Base-by-base conservation (phyloP, 345 rosid genomes). In the Eucalyptus cladocalyx region DNA sequence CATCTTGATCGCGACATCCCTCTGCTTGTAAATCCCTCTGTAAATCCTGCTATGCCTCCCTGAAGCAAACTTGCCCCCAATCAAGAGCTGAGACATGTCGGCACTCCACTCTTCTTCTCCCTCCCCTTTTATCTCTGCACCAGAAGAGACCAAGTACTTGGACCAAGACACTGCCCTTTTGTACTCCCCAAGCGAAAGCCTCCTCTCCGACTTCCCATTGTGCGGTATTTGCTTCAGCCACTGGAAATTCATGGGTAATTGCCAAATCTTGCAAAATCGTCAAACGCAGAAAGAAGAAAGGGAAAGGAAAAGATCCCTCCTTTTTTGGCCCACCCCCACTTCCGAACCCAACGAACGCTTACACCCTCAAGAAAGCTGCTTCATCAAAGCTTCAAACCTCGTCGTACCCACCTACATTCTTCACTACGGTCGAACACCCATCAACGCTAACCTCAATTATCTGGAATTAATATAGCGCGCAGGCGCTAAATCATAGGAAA, bases 11-110 rank as follows among this genome's bases (percentile, higher is more conserved):
- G 98, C 98, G 37, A 95, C 98, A 89, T 94, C 96, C 88, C 88
- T 92, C 88, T 95, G 96, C 93, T 93, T 95, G 86, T 96, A 96
- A 4, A 95, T 91, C 87, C 98, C 98, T 91, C 95, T 91, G 90
- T 96, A 96, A 87, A 96, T 94, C 95, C 98, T 93, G 90, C 98
- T 95, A 87, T 96, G 98, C 90, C 95, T 92, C 40, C 97, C 96
- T 6, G 96, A 92, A 54, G 98, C 98, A 89, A 96, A 96, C 90
- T 95, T 96, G 91, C 80, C 89, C 18, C 96, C 98, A 62, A 95
- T 93, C 88, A 95, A 90, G 91, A 96, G 92, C 89, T 94, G 95
- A 50, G 98, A 96, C 97, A 96, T 94, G 90, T 96, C 97, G 26
- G 97, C 98, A 89, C 95, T 94, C 96, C 98, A 96, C 89, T 92